Evolutionary conservation across 495 filamentous ascomycete genomes (phyloP), one percentile per base, ranked within the genome.

Genomic region (Penicillium roqueforti): DNA sequence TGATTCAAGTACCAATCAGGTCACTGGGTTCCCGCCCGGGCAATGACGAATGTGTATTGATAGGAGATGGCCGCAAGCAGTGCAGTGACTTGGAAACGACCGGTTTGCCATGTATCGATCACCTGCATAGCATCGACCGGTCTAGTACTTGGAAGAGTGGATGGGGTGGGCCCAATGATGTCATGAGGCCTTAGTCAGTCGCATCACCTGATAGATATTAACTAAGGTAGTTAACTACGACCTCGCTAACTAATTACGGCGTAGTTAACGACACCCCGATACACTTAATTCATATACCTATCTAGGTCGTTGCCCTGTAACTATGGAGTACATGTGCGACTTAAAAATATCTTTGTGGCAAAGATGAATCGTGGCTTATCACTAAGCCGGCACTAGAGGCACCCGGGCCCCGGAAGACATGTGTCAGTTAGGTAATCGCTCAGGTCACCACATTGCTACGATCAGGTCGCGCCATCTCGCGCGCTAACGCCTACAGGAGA

Each of bases 391-490:
- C n/a, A 6, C 16, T 7, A 16, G 16, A 19, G 16, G n/a, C 14
- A 4, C 32, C 32, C 32, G 2, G 32, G 16, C 34, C 7, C n/a
- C 22, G 13, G 32, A 2, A 13, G 32, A 36, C 32, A 36, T 6
- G 32, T 16, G 45, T 23, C 18, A 20, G 29, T 48, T 48, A 37
- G 46, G 46, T 48, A 48, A 48, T 48, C 20, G 28, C 26, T 36
- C 46, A 36, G 31, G 23, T 50, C 47, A 29, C n/a, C 16, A 20
- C 29, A 42, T 49, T 18, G 23, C 19, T 53, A 54, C 54, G 59
- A 65, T 59, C 59, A 59, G 62, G 60, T 57, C 54, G 60, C 60
- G 43, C 52, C 57, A 57, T 49, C 49, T 56, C 40, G 45, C 53
- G 26, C 55, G 53, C 61, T 64, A 64, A 51, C 22, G 26, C 60